Evolutionary conservation across 2,329 filamentous ascomycete genomes (phyloP).

Genomic region (Aspergillus sp.): DNA sequence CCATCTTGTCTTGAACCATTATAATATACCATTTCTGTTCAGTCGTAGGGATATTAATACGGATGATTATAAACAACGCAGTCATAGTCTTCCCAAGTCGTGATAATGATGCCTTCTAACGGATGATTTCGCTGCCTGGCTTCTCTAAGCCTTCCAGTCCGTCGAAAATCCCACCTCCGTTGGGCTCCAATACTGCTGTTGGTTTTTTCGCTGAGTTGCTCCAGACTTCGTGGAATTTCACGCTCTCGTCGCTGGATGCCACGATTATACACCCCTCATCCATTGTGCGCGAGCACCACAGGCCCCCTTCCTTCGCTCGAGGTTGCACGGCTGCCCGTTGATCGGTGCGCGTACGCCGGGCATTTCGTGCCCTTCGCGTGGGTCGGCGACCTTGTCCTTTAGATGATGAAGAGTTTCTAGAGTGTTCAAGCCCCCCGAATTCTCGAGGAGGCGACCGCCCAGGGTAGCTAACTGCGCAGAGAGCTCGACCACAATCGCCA

Average conservation of each 20-base stretch:
- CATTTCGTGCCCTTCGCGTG: constrained; percentile 2
- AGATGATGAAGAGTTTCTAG: constrained; percentile 13
- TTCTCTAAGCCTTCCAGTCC: constrained; percentile 73
- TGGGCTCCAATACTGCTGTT: constrained; percentile 58
- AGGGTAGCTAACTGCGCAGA: constrained; percentile 87
- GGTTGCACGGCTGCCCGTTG: constrained; percentile 27
- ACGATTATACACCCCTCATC: constrained; percentile 85
- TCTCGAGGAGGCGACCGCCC: constrained; percentile 52
- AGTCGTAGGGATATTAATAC: not conserved
- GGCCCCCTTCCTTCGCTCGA: constrained; percentile 52
- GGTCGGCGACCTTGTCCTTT: constrained; percentile 7
- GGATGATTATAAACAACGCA: not conserved
- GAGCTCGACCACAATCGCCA: constrained; percentile 53
- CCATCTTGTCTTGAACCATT: no score
- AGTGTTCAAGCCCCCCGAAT: constrained; percentile 9
- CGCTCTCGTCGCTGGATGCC: constrained; percentile 84
- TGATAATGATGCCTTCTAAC: constrained; percentile 40
- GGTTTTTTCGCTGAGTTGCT: constrained; percentile 59
- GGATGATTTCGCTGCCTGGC: constrained; percentile 60
- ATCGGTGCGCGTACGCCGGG: not conserved
- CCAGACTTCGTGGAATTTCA: constrained; percentile 97
- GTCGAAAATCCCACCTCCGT: constrained; percentile 83
- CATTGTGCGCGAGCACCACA: constrained; percentile 56
- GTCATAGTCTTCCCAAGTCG: not conserved
- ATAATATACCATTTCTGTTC: not conserved